Conservation (phyloP, 768 basidiomycete genomes). For the Mycena filopes region DNA sequence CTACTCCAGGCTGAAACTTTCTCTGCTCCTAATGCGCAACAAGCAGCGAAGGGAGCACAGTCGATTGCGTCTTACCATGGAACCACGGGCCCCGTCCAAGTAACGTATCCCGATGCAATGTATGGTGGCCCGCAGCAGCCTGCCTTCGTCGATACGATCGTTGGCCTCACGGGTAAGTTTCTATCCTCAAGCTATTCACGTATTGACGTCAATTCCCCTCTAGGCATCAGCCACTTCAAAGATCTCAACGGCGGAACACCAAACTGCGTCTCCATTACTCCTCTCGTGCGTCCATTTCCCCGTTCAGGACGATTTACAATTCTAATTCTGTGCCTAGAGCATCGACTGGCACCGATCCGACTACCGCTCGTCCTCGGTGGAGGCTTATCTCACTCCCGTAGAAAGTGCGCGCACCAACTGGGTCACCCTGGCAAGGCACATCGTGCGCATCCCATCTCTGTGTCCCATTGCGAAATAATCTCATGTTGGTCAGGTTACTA, state of each 20-base stretch:
- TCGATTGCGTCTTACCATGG: constrained; percentile 13
- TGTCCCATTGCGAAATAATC: too few relatives aligned
- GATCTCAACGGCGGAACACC: constrained; percentile 66
- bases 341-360: constrained; percentile 37
- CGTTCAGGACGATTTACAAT: not conserved
- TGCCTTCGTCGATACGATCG: constrained; percentile 9
- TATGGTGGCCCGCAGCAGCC: constrained; percentile 23
- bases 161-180: too few relatives aligned
- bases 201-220: too few relatives aligned
- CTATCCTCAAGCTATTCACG: too few relatives aligned
- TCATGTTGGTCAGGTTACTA: too few relatives aligned
- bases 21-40: constrained; percentile 12
- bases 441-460: not conserved
- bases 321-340: too few relatives aligned
- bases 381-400: too few relatives aligned
- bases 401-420: constrained; percentile 58
- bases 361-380: constrained; percentile 63
- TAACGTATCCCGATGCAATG: constrained; percentile 19
- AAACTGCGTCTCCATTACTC: constrained; percentile 65
- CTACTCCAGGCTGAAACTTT: constrained; percentile 13
- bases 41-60: constrained; percentile 15
- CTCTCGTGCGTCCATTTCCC: constrained; percentile 47
- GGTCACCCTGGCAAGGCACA: constrained; percentile 55
- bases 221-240: constrained; percentile 55
- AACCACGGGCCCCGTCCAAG: constrained; percentile 6